Evolutionary conservation across 495 filamentous ascomycete genomes (phyloP), one percentile per base, ranked within the genome.

Genomic region (Collariella sp.): DNA sequence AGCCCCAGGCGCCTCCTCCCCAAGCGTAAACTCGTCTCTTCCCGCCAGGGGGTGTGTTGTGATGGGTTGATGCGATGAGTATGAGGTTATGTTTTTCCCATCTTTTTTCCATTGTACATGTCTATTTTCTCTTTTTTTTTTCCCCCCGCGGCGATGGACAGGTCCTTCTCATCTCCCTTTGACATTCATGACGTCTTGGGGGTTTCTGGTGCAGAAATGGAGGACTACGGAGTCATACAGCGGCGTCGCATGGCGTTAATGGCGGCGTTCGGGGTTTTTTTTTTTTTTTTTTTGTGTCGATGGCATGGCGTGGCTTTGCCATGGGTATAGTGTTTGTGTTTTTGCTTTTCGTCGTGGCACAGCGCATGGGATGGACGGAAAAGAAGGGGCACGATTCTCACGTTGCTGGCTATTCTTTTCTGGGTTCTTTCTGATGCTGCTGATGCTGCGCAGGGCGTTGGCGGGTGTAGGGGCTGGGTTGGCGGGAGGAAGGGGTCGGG

Each of bases 31-130:
- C 23, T 36, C 29, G 50, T 51, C 52, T 9, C 24, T 9, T 52
- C 40, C 36, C 23, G 23, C 20, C 29, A 16, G 0, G 5, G 20
- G 41, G 47, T 18, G 51, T 20, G 47, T 34, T 41, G 10, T 11
- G 49, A 33, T 43, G 46, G 22, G 56, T 26, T 36, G 54, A 50
- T 35, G 52, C 44, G n/a, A 59, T 47, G 54, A 57, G 36, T 48
- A 54, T 55, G 48, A 56, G 46, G 46, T 59, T 56, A 39, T 48
- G 33, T 56, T 53, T 49, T n/a, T 36, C 44, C 13, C 52, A 16
- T 59, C 16, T 51, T 34, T 46, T 52, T 57, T 56, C 55, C 50
- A 64, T 63, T 68, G 69, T 67, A 68, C 63, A 68, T 68, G 67
- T 56, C 60, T 40, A 35, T 52, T 45, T 20, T 57, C 52, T 40